Base-by-base conservation (phyloP, 2,329 filamentous ascomycete species). In the Gaeumannomyces sp. region DNA sequence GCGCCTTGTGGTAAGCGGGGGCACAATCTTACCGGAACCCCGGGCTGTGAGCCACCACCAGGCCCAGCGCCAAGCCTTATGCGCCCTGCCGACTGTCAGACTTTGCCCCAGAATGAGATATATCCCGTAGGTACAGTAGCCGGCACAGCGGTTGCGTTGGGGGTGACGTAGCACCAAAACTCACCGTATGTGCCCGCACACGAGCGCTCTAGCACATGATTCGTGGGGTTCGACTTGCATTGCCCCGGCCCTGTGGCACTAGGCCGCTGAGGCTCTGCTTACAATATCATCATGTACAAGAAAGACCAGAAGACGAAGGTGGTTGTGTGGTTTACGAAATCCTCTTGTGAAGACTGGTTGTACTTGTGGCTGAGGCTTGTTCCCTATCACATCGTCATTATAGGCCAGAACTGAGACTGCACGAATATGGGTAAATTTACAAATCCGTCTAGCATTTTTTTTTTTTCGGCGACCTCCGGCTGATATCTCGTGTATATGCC, bases 1-100 rank as follows among this genome's bases (percentile, higher is more conserved):
- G 22, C 45, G 45, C 45, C 45, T 10, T 7, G 45, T 53, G 45
- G 45, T 53, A 25, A 25, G 45, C 45, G 22, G 45, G 22, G 7
- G 45, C 45, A 53, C 22, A 53, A 53, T 53, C 45, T 53, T 22
- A 53, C 45, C 45, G 45, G 45, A n/a, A 6, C 4, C 19, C 45
- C 19, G 45, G 45, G 45, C 45, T n/a, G 45, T 53, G 19, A 53
- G 45, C 45, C 45, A 53, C 45, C 45, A 53, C 22, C 22, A n/a
- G 22, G 6, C 11, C 45, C 45, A n/a, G 4, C 10, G 45, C 45
- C 45, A 53, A 53, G 45, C 14, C 45, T 25, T 53, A 5, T 53
- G 19, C n/a, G 45, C 45, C 45, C 45, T 22, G 8, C 72, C 71
- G 8, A 77, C 19, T 35, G 59, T 33, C 29, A 16, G 33, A 14